A percentile compares a stretch with the other conserved stretches of the same genome.
phyloP scores from a whole-genome alignment of 495 filamentous ascomycete species.

The Sporormia fimetaria region DNA sequence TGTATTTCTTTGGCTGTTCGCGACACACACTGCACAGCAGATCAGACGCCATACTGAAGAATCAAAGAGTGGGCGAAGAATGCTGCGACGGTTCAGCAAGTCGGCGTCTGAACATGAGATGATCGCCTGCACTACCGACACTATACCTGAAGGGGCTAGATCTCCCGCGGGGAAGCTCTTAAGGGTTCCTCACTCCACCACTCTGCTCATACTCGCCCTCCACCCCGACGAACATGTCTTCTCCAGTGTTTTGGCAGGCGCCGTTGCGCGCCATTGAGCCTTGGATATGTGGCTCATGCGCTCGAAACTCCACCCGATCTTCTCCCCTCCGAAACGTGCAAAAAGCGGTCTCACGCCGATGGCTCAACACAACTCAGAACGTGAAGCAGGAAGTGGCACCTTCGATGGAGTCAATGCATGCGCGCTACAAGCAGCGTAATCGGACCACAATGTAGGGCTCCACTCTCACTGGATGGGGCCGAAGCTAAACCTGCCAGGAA shows the following conservation, averaged over 20 bases:
- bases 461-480: not conserved
- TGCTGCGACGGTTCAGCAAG: not conserved
- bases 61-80: not conserved
- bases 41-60: not conserved
- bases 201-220: not conserved
- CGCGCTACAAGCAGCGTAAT: slow-evolving; percentile 48
- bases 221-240: slow-evolving; percentile 12
- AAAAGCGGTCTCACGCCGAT: slow-evolving; percentile 9
- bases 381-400: slow-evolving; percentile 29
- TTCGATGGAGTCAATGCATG: slow-evolving; percentile 44
- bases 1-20: slow-evolving; percentile 31
- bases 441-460: slow-evolving; percentile 43
- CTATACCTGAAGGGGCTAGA: slow-evolving; percentile 12
- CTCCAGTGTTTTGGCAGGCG: slow-evolving; percentile 5
- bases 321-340: not conserved
- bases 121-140: not conserved
- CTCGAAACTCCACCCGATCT: slow-evolving; percentile 1
- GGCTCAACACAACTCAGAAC: slow-evolving; percentile 25
- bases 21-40: slow-evolving; percentile 28
- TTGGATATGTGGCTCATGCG: slow-evolving; percentile 24
- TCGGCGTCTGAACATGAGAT: not conserved
- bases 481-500: slow-evolving; percentile 42
- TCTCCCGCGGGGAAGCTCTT: slow-evolving; percentile 16
- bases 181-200: slow-evolving; percentile 7
- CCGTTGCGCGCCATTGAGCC: slow-evolving; percentile 1